Base-by-base conservation (phyloP, 306 rosid species). In the Cucumis melo region DNA sequence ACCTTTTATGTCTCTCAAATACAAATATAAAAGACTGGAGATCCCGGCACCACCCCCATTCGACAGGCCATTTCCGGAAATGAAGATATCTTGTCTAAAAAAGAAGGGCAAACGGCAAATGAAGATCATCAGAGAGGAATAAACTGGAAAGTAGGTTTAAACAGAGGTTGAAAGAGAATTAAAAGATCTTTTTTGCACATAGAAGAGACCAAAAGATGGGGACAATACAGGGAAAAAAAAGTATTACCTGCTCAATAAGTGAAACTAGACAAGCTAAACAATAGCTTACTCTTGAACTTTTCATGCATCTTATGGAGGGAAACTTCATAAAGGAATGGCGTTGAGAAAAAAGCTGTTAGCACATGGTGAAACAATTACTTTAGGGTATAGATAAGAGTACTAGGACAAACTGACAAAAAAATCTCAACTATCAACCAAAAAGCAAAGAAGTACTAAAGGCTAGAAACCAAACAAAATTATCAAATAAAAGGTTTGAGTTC, bases 31-130 rank as follows among this genome's bases (percentile, higher is more conserved):
- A 93, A 19, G 98, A 89, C 38, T 91, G 98, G 29, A 93, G 92
- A 77, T 91, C 98, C 53, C 94, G 90, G 81, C 98, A 91, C 98
- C 98, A 93, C 68, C 98, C 98, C 98, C 98, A 91, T 83, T 91
- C 97, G 36, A 78, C 97, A 38, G 96, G 98, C 97, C 92, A 91
- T 42, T 84, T 86, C 14, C 89, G 87, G 81, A 93, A 90, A 79
- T 83, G 88, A 79, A 93, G 86, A 85, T 86, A 86, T 14, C 90
- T 81, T 21, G 92, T 67, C 98, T 93, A 89, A 71, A 67, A 61
- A 72, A 81, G 57, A 76, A 67, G 0, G 53, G 41, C 32, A 13
- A 79, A 16, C 73, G 70, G 41, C 19, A 24, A 46, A 46, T 60
- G 50, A 32, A 29, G 42, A 74, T 79, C 77, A 74, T 65, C 76